A percentile compares a stretch with the other conserved stretches of the same genome.
phyloP scores from a whole-genome alignment of 202 grass and related monocot species.

The Brachypodium distachyon region DNA sequence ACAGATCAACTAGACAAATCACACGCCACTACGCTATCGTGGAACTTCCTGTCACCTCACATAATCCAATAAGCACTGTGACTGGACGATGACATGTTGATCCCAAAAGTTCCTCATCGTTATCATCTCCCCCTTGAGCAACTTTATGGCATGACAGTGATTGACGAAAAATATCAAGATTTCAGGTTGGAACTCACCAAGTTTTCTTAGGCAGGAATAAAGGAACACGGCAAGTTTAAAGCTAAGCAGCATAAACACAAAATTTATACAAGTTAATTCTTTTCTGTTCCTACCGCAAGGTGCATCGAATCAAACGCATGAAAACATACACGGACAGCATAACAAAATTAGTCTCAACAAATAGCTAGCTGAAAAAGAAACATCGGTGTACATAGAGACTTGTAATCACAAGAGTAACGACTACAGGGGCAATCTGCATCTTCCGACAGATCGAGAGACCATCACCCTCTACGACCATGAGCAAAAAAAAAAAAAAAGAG shows the following conservation, averaged over 20 bases:
- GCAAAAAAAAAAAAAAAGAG: too few species aligned
- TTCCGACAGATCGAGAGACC: background rate
- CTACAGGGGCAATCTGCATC: too few species aligned
- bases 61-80: background rate
- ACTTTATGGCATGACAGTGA: background rate
- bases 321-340: background rate
- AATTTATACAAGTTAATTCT: background rate
- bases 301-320: background rate
- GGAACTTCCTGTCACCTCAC: background rate
- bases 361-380: background rate
- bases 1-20: background rate
- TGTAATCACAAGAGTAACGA: background rate
- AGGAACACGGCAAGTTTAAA: background rate
- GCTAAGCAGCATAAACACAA: background rate
- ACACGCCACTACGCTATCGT: background rate
- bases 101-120: background rate
- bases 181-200: background rate
- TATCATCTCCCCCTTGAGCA: background rate
- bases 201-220: background rate
- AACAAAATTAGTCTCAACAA: background rate
- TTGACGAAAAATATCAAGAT: constrained; percentile 16
- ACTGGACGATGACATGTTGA: background rate
- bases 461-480: too few species aligned
- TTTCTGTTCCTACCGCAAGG: background rate
- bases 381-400: background rate